Conservation (phyloP, 164 flowering plant genomes). For the Dillenia turbinata region DNA sequence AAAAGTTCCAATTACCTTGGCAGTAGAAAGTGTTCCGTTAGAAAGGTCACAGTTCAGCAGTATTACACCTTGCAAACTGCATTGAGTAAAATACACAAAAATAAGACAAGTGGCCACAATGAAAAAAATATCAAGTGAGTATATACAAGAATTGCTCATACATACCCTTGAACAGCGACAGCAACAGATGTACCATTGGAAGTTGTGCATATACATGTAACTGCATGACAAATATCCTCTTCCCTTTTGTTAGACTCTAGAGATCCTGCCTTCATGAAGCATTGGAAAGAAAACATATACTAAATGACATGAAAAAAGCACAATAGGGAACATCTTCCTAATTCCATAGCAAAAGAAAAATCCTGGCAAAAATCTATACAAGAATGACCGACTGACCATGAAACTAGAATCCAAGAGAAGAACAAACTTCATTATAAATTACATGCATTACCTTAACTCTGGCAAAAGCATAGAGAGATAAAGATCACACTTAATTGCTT, state of each 20-base stretch:
- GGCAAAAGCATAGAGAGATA: too few relatives aligned
- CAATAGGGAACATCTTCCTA: too few relatives aligned
- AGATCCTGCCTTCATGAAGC: slow-evolving; percentile 54
- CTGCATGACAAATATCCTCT: slow-evolving; percentile 35
- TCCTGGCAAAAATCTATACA: too few relatives aligned
- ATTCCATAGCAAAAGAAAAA: too few relatives aligned
- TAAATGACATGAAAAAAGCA: neutral
- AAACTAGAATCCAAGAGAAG: too few relatives aligned
- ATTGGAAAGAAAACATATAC: slow-evolving; percentile 10
- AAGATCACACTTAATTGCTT: too few relatives aligned
- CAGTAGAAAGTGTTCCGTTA: slow-evolving; percentile 41
- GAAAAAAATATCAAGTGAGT: neutral
- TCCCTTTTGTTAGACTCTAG: slow-evolving; percentile 39
- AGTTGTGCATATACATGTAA: slow-evolving; percentile 65
- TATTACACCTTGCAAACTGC: slow-evolving; percentile 67
- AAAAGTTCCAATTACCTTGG: slow-evolving; percentile 43
- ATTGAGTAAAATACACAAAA: slow-evolving; percentile 3
- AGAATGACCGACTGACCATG: too few relatives aligned
- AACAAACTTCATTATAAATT: too few relatives aligned
- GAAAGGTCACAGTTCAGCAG: slow-evolving; percentile 57
- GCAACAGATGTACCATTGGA: slow-evolving; percentile 60
- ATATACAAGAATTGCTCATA: slow-evolving; percentile 1
- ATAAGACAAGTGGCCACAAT: too few relatives aligned
- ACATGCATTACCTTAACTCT: too few relatives aligned
- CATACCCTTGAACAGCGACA: slow-evolving; percentile 75